Conservation (phyloP, 257 asterid genomes). For the Hygrophila difformis region DNA sequence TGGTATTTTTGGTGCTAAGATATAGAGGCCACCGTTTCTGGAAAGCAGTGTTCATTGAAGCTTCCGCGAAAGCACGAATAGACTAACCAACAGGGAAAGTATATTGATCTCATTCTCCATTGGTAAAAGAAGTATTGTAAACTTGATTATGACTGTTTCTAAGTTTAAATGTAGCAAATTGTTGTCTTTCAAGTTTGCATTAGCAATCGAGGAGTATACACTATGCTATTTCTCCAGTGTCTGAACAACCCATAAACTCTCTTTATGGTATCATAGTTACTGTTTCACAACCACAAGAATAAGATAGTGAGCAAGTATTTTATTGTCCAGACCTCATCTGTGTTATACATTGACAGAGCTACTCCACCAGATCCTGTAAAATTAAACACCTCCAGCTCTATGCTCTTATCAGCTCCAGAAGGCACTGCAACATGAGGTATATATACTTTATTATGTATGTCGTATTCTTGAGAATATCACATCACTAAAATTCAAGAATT, state of each 20-base stretch:
- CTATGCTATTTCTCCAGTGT: too few species aligned
- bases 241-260: too few species aligned
- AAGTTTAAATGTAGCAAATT: too few species aligned
- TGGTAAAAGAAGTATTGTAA: background rate
- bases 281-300: background rate
- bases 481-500: background rate
- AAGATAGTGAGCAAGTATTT: conserved; percentile 4
- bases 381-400: conserved; percentile 51
- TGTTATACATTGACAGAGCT: conserved; percentile 64
- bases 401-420: conserved; percentile 22
- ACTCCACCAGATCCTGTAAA: conserved; percentile 61
- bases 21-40: conserved; percentile 93
- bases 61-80: conserved; percentile 78
- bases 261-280: background rate
- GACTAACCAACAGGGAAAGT: conserved; percentile 46
- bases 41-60: conserved; percentile 93
- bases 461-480: conserved; percentile 4
- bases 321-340: conserved; percentile 49
- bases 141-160: conserved; percentile 2
- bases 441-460: conserved; percentile 3
- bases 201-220: too few species aligned
- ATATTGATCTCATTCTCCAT: conserved; percentile 11
- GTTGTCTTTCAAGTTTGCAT: too few species aligned
- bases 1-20: conserved; percentile 97
- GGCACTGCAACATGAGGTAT: conserved; percentile 38